A percentile compares a stretch with the other conserved stretches of the same genome.
These are phyloP conservation scores for Ophiognomonia clavigignenti-juglandacearum DNA, from an alignment of 2,329 filamentous ascomycete genomes.

Conservation along the genomic window DNA sequence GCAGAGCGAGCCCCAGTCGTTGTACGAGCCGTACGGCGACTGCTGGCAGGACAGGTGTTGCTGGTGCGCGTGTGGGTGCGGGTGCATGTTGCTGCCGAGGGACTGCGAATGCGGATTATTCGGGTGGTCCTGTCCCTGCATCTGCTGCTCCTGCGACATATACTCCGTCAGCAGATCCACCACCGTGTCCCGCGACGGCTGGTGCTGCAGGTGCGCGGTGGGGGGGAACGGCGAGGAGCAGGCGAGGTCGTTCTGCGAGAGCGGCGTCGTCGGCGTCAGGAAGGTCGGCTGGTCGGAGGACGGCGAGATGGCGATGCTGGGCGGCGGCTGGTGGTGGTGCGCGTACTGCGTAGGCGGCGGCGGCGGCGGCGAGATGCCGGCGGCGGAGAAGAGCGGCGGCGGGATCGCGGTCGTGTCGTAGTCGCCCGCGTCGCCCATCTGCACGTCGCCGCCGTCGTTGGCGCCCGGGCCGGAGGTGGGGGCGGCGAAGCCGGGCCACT, in stretches of 20 bases:
- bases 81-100: slow-evolving; percentile 3
- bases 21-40: slow-evolving; percentile 10
- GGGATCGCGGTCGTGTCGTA: slow-evolving; percentile 14
- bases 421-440: slow-evolving; percentile 10
- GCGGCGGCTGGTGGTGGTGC: neutral
- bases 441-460: slow-evolving; percentile 1
- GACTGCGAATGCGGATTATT: too few species aligned
- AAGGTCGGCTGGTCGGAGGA: slow-evolving; percentile 5
- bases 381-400: slow-evolving; percentile 10
- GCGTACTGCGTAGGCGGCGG: neutral
- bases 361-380: slow-evolving; percentile 10
- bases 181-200: slow-evolving; percentile 11
- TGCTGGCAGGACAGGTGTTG: neutral
- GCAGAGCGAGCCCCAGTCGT: slow-evolving; percentile 15
- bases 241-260: too few species aligned
- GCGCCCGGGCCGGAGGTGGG: neutral
- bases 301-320: slow-evolving; percentile 12
- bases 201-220: slow-evolving; percentile 5
- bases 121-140: slow-evolving; percentile 1
- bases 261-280: neutral
- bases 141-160: slow-evolving; percentile 11
- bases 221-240: too few species aligned
- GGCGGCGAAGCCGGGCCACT: slow-evolving; percentile 11
- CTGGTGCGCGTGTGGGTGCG: slow-evolving; percentile 1
- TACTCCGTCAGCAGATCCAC: slow-evolving; percentile 14